These are phyloP conservation scores for Aspergillus chevalieri DNA, from an alignment of 2,329 filamentous ascomycete genomes.

Conservation along the genomic window DNA sequence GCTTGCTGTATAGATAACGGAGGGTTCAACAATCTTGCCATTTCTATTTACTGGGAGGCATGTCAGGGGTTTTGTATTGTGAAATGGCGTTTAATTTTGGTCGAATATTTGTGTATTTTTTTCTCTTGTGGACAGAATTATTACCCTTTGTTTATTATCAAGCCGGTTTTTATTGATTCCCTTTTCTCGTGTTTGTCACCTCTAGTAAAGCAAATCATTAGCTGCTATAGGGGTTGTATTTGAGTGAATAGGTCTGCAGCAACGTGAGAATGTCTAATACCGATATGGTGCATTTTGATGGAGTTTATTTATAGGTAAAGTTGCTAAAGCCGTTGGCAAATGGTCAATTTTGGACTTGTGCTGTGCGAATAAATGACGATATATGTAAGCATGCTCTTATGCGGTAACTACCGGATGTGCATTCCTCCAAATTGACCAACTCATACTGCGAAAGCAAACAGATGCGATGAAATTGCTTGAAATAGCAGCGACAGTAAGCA, in stretches of 20 bases:
- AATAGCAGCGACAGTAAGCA: no score
- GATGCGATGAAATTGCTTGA: no score
- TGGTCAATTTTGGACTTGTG: no score
- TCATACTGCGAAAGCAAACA: no score
- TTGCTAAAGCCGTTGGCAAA: no score
- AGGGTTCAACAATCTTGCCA: slow-evolving; percentile 1
- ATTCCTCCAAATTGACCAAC: no score
- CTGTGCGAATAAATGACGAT: background rate
- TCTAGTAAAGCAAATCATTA: no score
- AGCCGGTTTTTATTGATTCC: background rate
- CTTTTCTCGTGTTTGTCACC: background rate
- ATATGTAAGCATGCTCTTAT: background rate
- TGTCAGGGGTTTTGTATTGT: slow-evolving; percentile 10
- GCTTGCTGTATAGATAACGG: background rate
- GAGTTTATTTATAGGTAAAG: no score
- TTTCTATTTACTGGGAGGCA: slow-evolving; percentile 5
- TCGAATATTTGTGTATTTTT: slow-evolving; percentile 8
- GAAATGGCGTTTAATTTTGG: slow-evolving; percentile 17
- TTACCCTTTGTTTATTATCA: slow-evolving; percentile 2
- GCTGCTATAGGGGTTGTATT: background rate
- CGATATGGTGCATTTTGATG: background rate
- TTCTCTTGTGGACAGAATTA: slow-evolving; percentile 7
- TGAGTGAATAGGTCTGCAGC: background rate
- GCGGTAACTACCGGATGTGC: background rate
- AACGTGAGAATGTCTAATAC: background rate